Conservation (phyloP, 2,329 filamentous ascomycete genomes). For the Alternaria sp. region DNA sequence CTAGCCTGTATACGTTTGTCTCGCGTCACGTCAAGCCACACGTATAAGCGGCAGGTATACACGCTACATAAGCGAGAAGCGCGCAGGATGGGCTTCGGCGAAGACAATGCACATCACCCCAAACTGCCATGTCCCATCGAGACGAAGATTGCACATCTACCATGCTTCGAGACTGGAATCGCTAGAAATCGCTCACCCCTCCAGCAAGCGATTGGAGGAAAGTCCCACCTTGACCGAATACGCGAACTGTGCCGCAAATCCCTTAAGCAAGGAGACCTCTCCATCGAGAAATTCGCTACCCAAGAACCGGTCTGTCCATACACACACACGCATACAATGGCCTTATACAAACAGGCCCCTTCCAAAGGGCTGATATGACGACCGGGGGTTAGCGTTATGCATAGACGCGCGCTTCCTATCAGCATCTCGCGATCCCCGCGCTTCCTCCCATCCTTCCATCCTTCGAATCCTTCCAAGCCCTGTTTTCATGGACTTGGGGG, state of each 20-base stretch:
- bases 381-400: not conserved
- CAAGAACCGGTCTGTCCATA: not conserved
- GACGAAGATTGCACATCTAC: not conserved
- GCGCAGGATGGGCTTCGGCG: not conserved
- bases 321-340: not conserved
- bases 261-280: slow-evolving; percentile 3
- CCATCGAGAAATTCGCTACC: not conserved
- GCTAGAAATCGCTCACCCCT: not conserved
- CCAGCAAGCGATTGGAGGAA: not conserved
- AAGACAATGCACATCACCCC: not conserved
- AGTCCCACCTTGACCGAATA: not conserved
- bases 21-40: not conserved
- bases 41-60: not conserved
- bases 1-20: not conserved
- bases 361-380: not conserved
- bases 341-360: not conserved
- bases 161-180: not conserved
- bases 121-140: not conserved
- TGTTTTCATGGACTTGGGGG: not conserved
- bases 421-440: not conserved
- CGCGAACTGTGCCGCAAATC: slow-evolving; percentile 3
- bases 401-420: not conserved
- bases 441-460: not conserved
- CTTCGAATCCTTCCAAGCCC: not conserved
- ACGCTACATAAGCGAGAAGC: not conserved